Evolutionary conservation across 176 grass and related monocot genomes (phyloP).

Genomic region (Eragrostis curvula): DNA sequence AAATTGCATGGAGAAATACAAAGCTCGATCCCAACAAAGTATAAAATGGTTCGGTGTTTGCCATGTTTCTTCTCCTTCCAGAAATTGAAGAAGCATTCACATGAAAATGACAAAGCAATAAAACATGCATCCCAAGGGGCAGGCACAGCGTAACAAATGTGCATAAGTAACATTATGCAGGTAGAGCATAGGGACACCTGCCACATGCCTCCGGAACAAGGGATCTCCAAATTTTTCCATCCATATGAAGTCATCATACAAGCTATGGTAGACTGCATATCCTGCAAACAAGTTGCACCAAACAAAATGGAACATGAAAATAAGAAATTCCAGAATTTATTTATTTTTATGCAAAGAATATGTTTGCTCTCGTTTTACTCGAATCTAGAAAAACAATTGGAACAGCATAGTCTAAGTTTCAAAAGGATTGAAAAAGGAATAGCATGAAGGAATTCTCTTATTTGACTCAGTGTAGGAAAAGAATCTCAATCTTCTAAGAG

Average conservation of each 20-base stretch:
- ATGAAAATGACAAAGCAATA: not conserved
- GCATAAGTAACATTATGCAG: not conserved
- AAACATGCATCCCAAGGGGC: not conserved
- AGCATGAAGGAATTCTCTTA: not conserved
- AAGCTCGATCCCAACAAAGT: not conserved
- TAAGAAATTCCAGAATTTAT: not conserved
- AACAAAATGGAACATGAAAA: not conserved
- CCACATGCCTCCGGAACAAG: conserved; percentile 76
- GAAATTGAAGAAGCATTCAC: conserved; percentile 5
- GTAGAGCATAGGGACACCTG: conserved; percentile 49
- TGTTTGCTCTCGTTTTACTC: not conserved
- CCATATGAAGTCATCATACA: conserved; percentile 92
- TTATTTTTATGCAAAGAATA: not conserved
- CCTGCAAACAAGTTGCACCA: conserved; percentile 47
- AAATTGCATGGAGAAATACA: conserved; percentile 13
- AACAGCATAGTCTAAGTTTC: not conserved
- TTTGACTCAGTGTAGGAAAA: not conserved
- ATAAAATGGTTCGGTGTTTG: not conserved
- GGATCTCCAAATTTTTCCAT: conserved; percentile 92
- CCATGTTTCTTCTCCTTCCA: not conserved
- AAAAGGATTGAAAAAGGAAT: not conserved
- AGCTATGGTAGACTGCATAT: conserved; percentile 84
- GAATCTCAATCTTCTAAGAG: not conserved
- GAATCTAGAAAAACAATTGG: too few species aligned
- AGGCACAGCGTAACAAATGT: not conserved